Evolutionary conservation across 495 filamentous ascomycete species (phyloP), one percentile per base, ranked within the genome.

Genomic region (Penicillium robsamsonii): DNA sequence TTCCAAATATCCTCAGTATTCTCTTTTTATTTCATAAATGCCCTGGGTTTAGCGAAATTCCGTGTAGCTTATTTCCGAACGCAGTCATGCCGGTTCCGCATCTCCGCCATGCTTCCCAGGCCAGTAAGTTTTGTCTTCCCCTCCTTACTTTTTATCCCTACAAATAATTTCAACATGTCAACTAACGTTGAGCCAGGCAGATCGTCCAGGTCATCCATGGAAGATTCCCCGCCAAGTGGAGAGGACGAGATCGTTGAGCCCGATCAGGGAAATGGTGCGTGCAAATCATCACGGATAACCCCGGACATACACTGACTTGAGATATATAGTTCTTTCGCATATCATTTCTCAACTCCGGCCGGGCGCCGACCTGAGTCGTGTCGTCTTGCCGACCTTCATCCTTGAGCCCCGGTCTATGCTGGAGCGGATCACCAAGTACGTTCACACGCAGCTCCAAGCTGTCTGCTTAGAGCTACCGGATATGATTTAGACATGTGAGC

Each of bases 311-410:
- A 44, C 53, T 58, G 40, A 58, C 56, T 9, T 20, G 30, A 22
- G 40, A 29, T n/a, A 5, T 11, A 42, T 59, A 95, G 91, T 96
- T 63, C 85, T 96, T 60, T 87, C 84, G 53, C 92, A 97, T 73
- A 96, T 99, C 72, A 97, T 99, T 57, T 96, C 91, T 38, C 95
- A 97, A 76, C 79, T 99, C 46, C 86, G 94, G 58, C 94, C 95
- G 33, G 94, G 94, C 55, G 94, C 94, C 53, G 94, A 99, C 70
- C 78, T 99, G 56, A 96, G 90, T 73, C 85, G 92, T 62, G 92
- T 99, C 52, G 91, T 92, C 29, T 76, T 99, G 56, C 94, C 94
- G 27, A 99, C 94, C 33, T 99, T 99, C 73, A 99, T 99, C 63
- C 81, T 99, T 47, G 94, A 99, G 70, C 94, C 94, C 4, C 86